Base-by-base conservation (phyloP, 2,329 filamentous ascomycete genomes). In the Botryotinia calthae region DNA sequence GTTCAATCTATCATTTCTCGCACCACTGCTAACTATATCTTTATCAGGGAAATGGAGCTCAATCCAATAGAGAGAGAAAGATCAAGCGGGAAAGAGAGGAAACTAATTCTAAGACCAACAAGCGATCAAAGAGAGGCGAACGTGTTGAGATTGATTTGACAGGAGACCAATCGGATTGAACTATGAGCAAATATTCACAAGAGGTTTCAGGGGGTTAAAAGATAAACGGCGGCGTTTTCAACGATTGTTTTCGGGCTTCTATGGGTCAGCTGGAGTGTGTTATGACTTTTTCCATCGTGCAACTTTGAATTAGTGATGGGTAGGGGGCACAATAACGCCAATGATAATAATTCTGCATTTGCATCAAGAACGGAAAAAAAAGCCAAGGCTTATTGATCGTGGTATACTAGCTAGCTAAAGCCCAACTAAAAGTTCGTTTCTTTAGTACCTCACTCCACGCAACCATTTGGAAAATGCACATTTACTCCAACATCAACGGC, bases 71-170 rank as follows among this genome's bases (percentile, higher is more conserved):
- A 25, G 40, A 70, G 18, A 51, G 20, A 6, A 40, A 64, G 2
- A 46, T 28, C 42, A 70, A 70, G 51, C 54, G 42, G 7, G 68
- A 61, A 48, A 44, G 42, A 51, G 56, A 70, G 9, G 37, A 59
- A 69, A 40, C 14, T 62, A 16, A 56, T 20, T 28, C 4, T 22
- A 56, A 25, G 42, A 5, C 42, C 8, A 56, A 9, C 12, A 72
- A 67, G 51, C 69, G 34, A 54, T 12, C 31, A 54, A 72, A n/a
- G 40, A 5, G 22, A 28, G n/a, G 18, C 22, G 3, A 28, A 44
- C 59, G 42, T 28, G 18, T 72, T 1, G 70, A 72, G 28, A n/a
- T 72, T 37, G 70, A 72, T 48, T 22, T 67, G 8, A 72, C 51
- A 37, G 28, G 34, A 67, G 70, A 67, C 16, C 28, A 59, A 42